Percentiles rank a stretch among this genome's conserved stretches.
phyloP scores from a whole-genome alignment of 805 yeast species.

The Candida tibetensis region DNA sequence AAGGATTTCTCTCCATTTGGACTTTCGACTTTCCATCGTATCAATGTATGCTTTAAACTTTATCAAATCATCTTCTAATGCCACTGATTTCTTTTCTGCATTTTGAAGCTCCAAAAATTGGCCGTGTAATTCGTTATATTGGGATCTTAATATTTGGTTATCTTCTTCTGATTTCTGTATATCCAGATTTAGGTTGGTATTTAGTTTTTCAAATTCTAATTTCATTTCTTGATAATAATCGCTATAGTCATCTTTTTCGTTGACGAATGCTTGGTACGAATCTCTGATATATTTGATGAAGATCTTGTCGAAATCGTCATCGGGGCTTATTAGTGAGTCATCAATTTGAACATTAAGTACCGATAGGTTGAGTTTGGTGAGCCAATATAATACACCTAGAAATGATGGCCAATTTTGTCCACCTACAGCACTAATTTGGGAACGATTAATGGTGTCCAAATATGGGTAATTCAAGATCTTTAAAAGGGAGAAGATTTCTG shows the following conservation, averaged over 20 bases:
- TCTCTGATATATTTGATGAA: conserved; percentile 60
- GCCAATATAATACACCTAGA: conserved; percentile 81
- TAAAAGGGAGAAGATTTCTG: conserved; percentile 68
- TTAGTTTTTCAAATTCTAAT: conserved; percentile 50
- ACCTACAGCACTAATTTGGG: conserved; percentile 88
- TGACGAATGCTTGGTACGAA: conserved; percentile 65
- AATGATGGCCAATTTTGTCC: conserved; percentile 85
- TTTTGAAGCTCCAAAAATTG: conserved; percentile 48
- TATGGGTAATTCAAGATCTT: conserved; percentile 74
- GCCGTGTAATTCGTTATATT: conserved; percentile 40
- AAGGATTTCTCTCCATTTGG: conserved; percentile 61
- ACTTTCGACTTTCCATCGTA: conserved; percentile 60
- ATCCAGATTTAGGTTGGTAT: conserved; percentile 47
- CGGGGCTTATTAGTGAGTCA: conserved; percentile 31
- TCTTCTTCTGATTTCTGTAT: conserved; percentile 39
- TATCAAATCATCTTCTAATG: conserved; percentile 65
- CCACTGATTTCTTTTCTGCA: conserved; percentile 55
- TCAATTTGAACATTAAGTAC: conserved; percentile 29
- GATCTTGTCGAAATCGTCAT: conserved; percentile 48
- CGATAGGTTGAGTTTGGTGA: conserved; percentile 53
- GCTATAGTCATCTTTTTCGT: conserved; percentile 60
- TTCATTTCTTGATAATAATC: conserved; percentile 55
- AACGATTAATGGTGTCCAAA: conserved; percentile 72
- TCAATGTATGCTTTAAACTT: conserved; percentile 73
- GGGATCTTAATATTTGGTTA: conserved; percentile 37